Conservation (phyloP, 257 asterid genomes). For the Ilex asprella region DNA sequence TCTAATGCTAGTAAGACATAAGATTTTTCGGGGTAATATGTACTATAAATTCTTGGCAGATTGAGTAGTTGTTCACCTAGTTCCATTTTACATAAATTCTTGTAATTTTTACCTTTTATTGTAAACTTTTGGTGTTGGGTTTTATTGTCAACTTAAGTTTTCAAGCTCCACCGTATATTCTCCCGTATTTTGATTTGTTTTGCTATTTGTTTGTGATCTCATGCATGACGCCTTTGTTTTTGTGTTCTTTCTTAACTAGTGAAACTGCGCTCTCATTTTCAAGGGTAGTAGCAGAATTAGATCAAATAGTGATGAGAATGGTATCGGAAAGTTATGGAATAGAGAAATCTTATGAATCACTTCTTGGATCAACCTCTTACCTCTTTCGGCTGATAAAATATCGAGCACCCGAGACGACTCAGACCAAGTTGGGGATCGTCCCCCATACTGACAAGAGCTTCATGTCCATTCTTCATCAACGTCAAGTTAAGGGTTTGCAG, state of each 20-base stretch:
- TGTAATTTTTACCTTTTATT: no score
- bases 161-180: no score
- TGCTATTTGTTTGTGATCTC: no score
- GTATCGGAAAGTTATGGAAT: background rate
- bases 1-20: no score
- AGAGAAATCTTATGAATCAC: background rate
- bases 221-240: background rate
- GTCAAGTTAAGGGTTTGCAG: background rate
- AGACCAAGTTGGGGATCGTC: background rate
- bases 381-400: background rate
- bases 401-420: background rate
- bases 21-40: no score
- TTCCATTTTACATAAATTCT: no score
- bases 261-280: background rate
- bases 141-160: no score
- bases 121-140: no score
- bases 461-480: background rate
- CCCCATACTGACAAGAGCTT: background rate
- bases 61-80: no score
- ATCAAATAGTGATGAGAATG: background rate
- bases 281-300: background rate
- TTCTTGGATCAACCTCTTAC: background rate
- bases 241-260: background rate
- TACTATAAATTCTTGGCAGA: no score
- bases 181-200: no score